These are phyloP conservation scores for Phaffia tasmanica DNA, from an alignment of 768 basidiomycete species.

Conservation along the genomic window DNA sequence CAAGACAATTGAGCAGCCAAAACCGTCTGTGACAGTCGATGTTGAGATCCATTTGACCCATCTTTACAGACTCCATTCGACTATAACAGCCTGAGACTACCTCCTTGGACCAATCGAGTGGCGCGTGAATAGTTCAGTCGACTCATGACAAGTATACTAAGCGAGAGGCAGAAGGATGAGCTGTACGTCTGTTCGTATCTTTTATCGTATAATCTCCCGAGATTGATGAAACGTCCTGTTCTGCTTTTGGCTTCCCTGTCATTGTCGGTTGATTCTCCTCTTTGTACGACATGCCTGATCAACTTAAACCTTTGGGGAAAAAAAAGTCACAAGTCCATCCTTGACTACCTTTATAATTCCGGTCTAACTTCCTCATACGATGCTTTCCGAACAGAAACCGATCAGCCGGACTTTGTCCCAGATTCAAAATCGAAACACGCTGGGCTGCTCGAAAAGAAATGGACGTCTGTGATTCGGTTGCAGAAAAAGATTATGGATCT, in stretches of 20 bases:
- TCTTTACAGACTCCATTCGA: too few relatives aligned
- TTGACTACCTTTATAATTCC: conserved; percentile 38
- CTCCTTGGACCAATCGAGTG: too few relatives aligned
- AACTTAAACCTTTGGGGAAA: background rate
- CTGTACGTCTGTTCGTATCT: conserved; percentile 20
- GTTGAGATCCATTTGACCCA: too few relatives aligned
- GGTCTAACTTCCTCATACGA: conserved; percentile 34
- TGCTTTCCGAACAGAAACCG: conserved; percentile 35
- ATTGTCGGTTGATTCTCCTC: background rate
- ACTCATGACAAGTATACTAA: conserved; percentile 18
- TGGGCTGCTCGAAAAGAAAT: conserved; percentile 90
- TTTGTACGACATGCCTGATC: background rate
- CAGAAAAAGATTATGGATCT: conserved; percentile 99
- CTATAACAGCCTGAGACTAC: too few relatives aligned
- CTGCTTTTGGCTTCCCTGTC: background rate
- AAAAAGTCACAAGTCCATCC: conserved; percentile 37
- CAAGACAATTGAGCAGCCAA: too few relatives aligned
- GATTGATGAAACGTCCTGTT: background rate
- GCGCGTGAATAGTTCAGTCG: too few relatives aligned
- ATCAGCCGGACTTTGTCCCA: conserved; percentile 32
- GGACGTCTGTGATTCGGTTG: conserved; percentile 88
- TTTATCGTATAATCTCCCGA: background rate
- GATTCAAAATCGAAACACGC: conserved; percentile 79
- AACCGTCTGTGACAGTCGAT: too few relatives aligned
- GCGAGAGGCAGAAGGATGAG: conserved; percentile 26